Conservation (phyloP, 331 rosid species). For the Malus hybrid region DNA sequence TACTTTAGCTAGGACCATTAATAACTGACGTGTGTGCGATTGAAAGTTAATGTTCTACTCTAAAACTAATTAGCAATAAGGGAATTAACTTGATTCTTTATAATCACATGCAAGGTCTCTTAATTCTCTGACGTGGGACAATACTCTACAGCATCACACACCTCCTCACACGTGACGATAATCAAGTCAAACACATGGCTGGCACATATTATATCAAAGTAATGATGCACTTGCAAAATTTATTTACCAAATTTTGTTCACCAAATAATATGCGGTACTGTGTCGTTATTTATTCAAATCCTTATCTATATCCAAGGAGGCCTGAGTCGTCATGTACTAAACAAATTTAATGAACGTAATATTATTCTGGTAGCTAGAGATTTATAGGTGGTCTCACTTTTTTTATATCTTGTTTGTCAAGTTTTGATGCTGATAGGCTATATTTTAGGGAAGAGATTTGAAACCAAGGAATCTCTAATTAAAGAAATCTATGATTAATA, state of each 20-base stretch:
- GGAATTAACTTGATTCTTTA: not conserved
- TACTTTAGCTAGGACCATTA: not conserved
- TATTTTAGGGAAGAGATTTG: not conserved
- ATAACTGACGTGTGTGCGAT: not conserved
- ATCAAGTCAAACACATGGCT: not conserved
- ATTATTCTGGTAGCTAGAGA: not conserved
- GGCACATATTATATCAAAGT: no score
- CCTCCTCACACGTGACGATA: not conserved
- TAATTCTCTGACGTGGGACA: no score
- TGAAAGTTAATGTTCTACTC: no score
- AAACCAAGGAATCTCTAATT: not conserved
- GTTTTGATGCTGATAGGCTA: not conserved
- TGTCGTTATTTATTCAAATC: no score
- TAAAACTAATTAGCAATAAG: not conserved
- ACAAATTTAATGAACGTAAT: no score
- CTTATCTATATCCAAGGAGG: no score
- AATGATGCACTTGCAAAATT: no score
- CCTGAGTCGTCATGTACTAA: no score
- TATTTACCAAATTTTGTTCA: no score
- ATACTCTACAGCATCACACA: rapidly evolving
- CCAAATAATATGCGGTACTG: no score
- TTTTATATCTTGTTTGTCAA: not conserved
- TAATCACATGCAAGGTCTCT: no score
- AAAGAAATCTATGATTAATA: no score
- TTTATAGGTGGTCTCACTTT: not conserved